Percentiles rank a stretch among this genome's conserved stretches.
These are phyloP conservation scores for Neohortaea acidophila DNA, from an alignment of 495 filamentous ascomycete species.

Conservation along the genomic window DNA sequence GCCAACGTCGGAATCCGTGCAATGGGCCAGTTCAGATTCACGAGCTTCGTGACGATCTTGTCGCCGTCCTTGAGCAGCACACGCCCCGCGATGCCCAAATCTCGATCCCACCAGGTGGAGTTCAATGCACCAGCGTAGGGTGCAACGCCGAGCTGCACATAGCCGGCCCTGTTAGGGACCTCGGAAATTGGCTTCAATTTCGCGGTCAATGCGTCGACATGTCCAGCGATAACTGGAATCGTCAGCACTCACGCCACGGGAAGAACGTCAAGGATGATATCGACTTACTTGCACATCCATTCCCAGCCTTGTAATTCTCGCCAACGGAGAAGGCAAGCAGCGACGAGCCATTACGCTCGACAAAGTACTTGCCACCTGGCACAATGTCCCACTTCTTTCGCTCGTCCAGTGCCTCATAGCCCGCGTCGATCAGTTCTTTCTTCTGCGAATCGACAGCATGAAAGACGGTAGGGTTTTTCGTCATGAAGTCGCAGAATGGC, in stretches of 20 bases:
- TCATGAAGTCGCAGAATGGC: constrained; percentile 80
- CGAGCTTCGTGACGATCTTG: constrained; percentile 68
- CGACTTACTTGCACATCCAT: constrained; percentile 63
- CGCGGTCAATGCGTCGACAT: constrained; percentile 83
- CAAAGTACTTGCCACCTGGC: constrained; percentile 75
- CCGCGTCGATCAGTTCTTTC: constrained; percentile 49
- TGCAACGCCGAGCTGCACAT: constrained; percentile 77
- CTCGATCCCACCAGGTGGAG: constrained; percentile 85
- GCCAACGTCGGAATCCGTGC: constrained; percentile 85
- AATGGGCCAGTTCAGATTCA: constrained; percentile 87
- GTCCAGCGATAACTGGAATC: constrained; percentile 76
- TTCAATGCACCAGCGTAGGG: constrained; percentile 82
- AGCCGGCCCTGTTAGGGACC: constrained; percentile 65
- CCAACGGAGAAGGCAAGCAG: constrained; percentile 81
- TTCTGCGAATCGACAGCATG: constrained; percentile 69
- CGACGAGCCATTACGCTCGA: constrained; percentile 70
- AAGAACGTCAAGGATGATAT: too few species aligned
- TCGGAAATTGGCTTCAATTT: constrained; percentile 77
- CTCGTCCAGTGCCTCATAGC: constrained; percentile 65
- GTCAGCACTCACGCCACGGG: too few species aligned
- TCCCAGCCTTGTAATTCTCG: constrained; percentile 65
- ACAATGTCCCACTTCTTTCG: constrained; percentile 68
- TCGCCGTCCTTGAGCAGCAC: constrained; percentile 69
- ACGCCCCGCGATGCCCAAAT: constrained; percentile 76
- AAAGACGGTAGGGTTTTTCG: constrained; percentile 80